Conservation (phyloP, 2,329 filamentous ascomycete genomes). For the Epichloe typhina region DNA sequence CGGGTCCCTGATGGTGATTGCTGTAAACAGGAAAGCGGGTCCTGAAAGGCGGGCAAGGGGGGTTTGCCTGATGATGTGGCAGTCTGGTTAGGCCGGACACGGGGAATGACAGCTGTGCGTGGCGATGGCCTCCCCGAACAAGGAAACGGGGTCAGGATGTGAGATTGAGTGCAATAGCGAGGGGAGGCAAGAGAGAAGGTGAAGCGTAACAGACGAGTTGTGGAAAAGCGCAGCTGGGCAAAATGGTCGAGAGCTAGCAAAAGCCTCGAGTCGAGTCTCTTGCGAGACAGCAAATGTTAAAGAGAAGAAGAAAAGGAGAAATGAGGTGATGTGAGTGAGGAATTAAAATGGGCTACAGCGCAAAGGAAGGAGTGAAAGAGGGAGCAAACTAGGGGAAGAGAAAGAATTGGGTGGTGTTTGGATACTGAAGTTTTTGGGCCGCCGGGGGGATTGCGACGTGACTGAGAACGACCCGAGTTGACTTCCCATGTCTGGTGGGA, state of each 20-base stretch:
- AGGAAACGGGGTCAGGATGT: background rate
- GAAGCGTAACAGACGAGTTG: slow-evolving; percentile 5
- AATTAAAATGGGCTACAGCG: slow-evolving; percentile 10
- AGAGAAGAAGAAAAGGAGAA: slow-evolving; percentile 15
- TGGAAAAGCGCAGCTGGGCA: slow-evolving; percentile 6
- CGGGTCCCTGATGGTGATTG: slow-evolving; percentile 12
- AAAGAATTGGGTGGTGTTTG: slow-evolving; percentile 9
- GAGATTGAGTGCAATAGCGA: background rate
- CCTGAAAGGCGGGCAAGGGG: slow-evolving; percentile 9
- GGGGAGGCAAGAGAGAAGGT: slow-evolving; percentile 4
- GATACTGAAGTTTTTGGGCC: slow-evolving; percentile 4
- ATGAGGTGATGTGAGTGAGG: slow-evolving; percentile 11
- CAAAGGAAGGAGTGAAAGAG: slow-evolving; percentile 16
- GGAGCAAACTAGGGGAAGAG: slow-evolving; percentile 10
- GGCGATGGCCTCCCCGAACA: slow-evolving; percentile 3
- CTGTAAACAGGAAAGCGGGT: slow-evolving; percentile 19
- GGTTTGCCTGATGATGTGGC: slow-evolving; percentile 7
- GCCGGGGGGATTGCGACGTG: background rate
- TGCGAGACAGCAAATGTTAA: slow-evolving; percentile 14
- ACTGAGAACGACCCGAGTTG: no score
- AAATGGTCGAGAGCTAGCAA: slow-evolving; percentile 34
- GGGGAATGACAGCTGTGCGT: background rate
- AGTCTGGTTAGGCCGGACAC: slow-evolving; percentile 12
- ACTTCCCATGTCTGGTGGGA: no score
- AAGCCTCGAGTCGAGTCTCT: slow-evolving; percentile 26